Conservation (phyloP, 306 rosid species). For the Dryas octopetala region DNA sequence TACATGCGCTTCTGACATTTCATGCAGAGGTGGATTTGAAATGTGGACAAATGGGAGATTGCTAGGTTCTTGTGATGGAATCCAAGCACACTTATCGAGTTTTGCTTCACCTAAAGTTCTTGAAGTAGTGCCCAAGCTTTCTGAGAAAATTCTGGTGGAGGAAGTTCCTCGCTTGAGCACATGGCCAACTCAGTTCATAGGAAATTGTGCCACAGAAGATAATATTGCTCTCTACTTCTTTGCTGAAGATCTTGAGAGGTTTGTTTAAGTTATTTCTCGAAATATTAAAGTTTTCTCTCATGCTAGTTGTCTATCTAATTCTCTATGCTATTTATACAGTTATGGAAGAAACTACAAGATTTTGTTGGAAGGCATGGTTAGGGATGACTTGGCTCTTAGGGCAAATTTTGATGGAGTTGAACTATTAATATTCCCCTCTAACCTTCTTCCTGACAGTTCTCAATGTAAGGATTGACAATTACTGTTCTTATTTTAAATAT, state of each 20-base stretch:
- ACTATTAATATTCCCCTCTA: conserved; percentile 41
- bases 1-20: conserved; percentile 9
- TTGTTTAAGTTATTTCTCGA: conserved; percentile 5
- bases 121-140: conserved; percentile 28
- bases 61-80: conserved; percentile 22
- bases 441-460: conserved; percentile 27
- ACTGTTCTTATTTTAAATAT: background rate
- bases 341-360: conserved; percentile 26
- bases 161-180: conserved; percentile 40
- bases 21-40: conserved; percentile 44
- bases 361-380: conserved; percentile 30
- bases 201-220: conserved; percentile 25
- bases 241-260: conserved; percentile 38
- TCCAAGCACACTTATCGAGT: conserved; percentile 46
- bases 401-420: conserved; percentile 38
- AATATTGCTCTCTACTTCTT: conserved; percentile 39
- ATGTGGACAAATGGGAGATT: conserved; percentile 14
- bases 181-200: conserved; percentile 38
- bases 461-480: conserved; percentile 5
- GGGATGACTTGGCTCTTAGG: conserved; percentile 40
- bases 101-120: conserved; percentile 25
- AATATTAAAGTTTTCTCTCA: background rate
- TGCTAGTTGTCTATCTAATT: conserved; percentile 1
- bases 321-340: conserved; percentile 14
- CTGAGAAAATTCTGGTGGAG: conserved; percentile 31